Percentiles rank a stretch among this genome's conserved stretches.
Conservation (phyloP, 805 yeast genomes). For the Candida insectorum region DNA sequence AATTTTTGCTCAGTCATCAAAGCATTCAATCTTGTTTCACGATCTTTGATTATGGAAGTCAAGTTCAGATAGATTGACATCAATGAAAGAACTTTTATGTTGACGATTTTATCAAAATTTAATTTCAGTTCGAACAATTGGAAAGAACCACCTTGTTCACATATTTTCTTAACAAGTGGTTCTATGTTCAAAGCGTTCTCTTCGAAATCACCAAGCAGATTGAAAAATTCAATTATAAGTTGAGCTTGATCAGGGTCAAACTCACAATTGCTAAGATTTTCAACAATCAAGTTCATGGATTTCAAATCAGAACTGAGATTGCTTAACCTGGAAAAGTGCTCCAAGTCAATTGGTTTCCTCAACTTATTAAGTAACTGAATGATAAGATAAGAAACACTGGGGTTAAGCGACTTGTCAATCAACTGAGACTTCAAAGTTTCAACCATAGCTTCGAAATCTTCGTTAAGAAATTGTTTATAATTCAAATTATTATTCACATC, state of each 20-base stretch:
- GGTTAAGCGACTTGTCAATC: slow-evolving; percentile 7
- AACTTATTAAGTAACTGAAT: slow-evolving; percentile 10
- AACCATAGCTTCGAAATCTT: slow-evolving; percentile 5
- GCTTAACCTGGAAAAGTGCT: too few species aligned
- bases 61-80: slow-evolving; percentile 5
- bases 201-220: slow-evolving; percentile 2
- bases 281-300: slow-evolving; percentile 8
- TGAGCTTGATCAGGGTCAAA: background rate
- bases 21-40: slow-evolving; percentile 4
- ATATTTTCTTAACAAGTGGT: slow-evolving; percentile 2
- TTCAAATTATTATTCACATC: slow-evolving; percentile 5
- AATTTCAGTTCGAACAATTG: slow-evolving; percentile 4
- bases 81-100: slow-evolving; percentile 6
- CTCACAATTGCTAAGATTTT: slow-evolving; percentile 1
- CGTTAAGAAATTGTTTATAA: slow-evolving; percentile 4
- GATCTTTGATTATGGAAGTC: slow-evolving; percentile 5
- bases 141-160: slow-evolving; percentile 9
- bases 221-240: slow-evolving; percentile 2
- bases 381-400: slow-evolving; percentile 7
- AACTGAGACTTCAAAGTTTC: slow-evolving; percentile 7
- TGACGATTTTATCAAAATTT: slow-evolving; percentile 2
- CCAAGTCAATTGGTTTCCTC: slow-evolving; percentile 8
- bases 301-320: slow-evolving; percentile 6
- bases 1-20: slow-evolving; percentile 5
- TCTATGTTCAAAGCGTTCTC: slow-evolving; percentile 1